Evolutionary conservation across 2,329 filamentous ascomycete genomes (phyloP).

Genomic region (Cladorrhinum sp.): DNA sequence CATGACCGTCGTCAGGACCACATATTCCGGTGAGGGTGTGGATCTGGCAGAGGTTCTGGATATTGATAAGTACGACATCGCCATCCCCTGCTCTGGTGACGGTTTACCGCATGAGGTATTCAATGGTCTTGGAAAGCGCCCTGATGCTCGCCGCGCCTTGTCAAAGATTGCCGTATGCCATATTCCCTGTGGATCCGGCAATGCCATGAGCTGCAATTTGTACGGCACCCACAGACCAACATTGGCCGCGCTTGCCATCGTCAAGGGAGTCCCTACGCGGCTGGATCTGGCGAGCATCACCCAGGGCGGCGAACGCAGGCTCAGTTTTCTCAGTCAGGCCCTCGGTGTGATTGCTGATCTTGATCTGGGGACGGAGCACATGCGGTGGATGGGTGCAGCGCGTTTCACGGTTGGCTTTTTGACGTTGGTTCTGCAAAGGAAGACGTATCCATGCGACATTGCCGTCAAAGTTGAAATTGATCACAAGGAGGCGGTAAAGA

Average conservation of each 20-base stretch:
- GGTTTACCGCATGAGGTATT: conserved; percentile 91
- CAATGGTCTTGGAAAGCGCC: conserved; percentile 78
- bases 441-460: conserved; percentile 83
- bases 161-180: conserved; percentile 77
- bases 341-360: conserved; percentile 87
- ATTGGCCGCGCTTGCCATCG: conserved; percentile 74
- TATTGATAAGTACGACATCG: conserved; percentile 75
- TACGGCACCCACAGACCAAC: conserved; percentile 76
- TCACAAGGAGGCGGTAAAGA: conserved; percentile 70
- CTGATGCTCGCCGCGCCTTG: conserved; percentile 72
- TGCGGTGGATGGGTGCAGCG: conserved; percentile 87
- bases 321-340: conserved; percentile 89
- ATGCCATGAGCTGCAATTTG: conserved; percentile 87
- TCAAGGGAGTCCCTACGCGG: conserved; percentile 83
- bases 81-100: conserved; percentile 88
- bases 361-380: conserved; percentile 83
- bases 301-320: conserved; percentile 67
- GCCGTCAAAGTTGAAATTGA: conserved; percentile 79
- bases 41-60: conserved; percentile 75
- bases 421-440: conserved; percentile 71
- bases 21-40: conserved; percentile 70
- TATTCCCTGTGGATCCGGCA: conserved; percentile 89
- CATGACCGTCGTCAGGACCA: conserved; percentile 71
- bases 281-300: conserved; percentile 87
- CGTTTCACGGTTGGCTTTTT: conserved; percentile 85